Percentiles rank a stretch among this genome's conserved stretches.
These are phyloP conservation scores for Neopestalotiopsis sp. DNA, from an alignment of 2,329 filamentous ascomycete genomes.

Conservation along the genomic window DNA sequence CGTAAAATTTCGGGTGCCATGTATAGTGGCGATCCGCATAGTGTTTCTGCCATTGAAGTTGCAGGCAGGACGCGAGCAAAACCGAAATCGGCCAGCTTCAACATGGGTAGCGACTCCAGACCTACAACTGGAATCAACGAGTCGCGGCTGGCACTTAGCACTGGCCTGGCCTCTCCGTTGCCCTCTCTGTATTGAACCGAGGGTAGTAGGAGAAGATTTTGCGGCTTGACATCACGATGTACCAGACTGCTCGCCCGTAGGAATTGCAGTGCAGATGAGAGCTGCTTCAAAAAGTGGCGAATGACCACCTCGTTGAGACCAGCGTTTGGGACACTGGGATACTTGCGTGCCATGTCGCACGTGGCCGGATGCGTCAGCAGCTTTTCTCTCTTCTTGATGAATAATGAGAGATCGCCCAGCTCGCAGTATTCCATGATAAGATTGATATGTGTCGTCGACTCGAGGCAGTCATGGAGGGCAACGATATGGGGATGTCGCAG, in stretches of 20 bases:
- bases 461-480: slow-evolving; percentile 91
- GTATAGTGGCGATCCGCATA: slow-evolving; percentile 95
- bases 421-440: slow-evolving; percentile 99
- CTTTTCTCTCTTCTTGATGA: slow-evolving; percentile 92
- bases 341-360: slow-evolving; percentile 89
- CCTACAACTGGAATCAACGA: slow-evolving; percentile 83
- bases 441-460: slow-evolving; percentile 87
- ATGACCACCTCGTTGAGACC: slow-evolving; percentile 97
- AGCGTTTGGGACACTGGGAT: slow-evolving; percentile 80
- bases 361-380: slow-evolving; percentile 81
- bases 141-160: slow-evolving; percentile 78
- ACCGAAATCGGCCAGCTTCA: slow-evolving; percentile 98
- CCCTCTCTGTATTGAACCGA: slow-evolving; percentile 72
- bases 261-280: slow-evolving; percentile 90
- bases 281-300: slow-evolving; percentile 94
- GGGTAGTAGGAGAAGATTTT: slow-evolving; percentile 90
- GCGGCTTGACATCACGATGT: slow-evolving; percentile 96
- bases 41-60: slow-evolving; percentile 90
- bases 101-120: slow-evolving; percentile 85
- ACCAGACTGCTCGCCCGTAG: slow-evolving; percentile 85
- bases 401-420: slow-evolving; percentile 89
- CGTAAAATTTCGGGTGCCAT: slow-evolving; percentile 98
- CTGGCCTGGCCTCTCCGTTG: slow-evolving; percentile 66
- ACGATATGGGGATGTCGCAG: slow-evolving; percentile 97
- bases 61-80: slow-evolving; percentile 91